Evolutionary conservation across 768 basidiomycete genomes (phyloP).

Genomic region (Albatrellus ellisii): DNA sequence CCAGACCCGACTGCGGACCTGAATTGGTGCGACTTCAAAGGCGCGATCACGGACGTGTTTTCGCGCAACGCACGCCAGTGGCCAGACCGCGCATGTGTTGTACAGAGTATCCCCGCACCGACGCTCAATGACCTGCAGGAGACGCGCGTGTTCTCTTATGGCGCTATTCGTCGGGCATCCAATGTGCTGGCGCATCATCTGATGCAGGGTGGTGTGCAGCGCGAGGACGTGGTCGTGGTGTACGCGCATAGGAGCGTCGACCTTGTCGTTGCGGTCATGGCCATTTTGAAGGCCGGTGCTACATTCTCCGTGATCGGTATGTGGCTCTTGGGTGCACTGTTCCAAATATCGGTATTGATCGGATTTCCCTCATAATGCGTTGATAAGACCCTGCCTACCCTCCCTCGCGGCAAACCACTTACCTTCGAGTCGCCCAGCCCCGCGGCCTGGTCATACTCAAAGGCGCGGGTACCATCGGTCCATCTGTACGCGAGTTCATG

Average conservation of each 20-base stretch:
- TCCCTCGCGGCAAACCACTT: slow-evolving; percentile 81
- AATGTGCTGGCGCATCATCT: slow-evolving; percentile 89
- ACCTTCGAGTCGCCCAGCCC: slow-evolving; percentile 86
- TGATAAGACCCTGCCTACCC: slow-evolving; percentile 99
- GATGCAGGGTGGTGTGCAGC: slow-evolving; percentile 69
- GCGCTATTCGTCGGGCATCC: slow-evolving; percentile 67
- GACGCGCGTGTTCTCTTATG: slow-evolving; percentile 58
- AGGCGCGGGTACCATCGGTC: slow-evolving; percentile 73
- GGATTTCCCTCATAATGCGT: background rate
- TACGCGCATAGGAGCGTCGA: slow-evolving; percentile 96
- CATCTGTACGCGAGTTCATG: slow-evolving; percentile 77
- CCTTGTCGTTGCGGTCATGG: slow-evolving; percentile 94
- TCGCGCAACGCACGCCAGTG: slow-evolving; percentile 68
- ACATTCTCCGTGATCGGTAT: slow-evolving; percentile 94
- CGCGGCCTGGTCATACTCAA: slow-evolving; percentile 84
- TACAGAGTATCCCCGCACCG: slow-evolving; percentile 53
- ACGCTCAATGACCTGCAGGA: slow-evolving; percentile 31
- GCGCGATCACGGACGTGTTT: slow-evolving; percentile 93
- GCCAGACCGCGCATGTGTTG: slow-evolving; percentile 80
- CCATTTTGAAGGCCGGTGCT: slow-evolving; percentile 88
- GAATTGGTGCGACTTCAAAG: slow-evolving; percentile 96
- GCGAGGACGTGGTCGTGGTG: slow-evolving; percentile 96
- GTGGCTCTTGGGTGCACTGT: slow-evolving; percentile 16
- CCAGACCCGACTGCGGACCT: slow-evolving; percentile 82
- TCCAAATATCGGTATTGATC: slow-evolving; percentile 2